Conservation (phyloP, 2,329 filamentous ascomycete species). For the Pseudomassariella vexata region DNA sequence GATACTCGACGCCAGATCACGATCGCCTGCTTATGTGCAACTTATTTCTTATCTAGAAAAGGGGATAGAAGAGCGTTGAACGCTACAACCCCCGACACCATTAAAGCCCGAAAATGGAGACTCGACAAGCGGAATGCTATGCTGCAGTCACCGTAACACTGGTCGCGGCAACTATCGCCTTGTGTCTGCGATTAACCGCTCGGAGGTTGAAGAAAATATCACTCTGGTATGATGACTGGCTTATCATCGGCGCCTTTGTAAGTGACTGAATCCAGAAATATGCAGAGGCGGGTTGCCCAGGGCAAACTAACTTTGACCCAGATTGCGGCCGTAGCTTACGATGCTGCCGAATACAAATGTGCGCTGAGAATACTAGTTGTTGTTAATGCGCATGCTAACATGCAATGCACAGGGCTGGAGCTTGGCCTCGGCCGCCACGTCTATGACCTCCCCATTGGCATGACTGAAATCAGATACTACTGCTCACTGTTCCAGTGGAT, state of each 20-base stretch:
- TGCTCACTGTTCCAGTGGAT: constrained; percentile 4
- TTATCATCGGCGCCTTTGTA: constrained; percentile 1
- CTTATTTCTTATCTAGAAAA: too few relatives aligned
- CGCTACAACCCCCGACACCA: too few relatives aligned
- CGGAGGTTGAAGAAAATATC: neutral
- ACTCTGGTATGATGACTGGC: constrained; percentile 1
- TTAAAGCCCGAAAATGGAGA: constrained; percentile 4
- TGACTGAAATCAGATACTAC: neutral
- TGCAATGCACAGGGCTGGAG: neutral
- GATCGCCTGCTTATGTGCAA: too few relatives aligned
- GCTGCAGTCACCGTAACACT: neutral
- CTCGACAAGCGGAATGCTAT: neutral
- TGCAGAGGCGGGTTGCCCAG: neutral
- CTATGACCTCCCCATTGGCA: neutral
- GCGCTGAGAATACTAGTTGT: too few relatives aligned
- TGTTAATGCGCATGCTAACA: neutral
- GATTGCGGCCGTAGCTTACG: constrained; percentile 2
- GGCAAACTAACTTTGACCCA: neutral
- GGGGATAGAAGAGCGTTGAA: too few relatives aligned
- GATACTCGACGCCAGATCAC: too few relatives aligned
- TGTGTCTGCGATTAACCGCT: neutral
- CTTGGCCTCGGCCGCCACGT: constrained; percentile 2
- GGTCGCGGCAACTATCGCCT: neutral
- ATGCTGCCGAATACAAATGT: constrained; percentile 1
- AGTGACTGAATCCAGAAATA: neutral